phyloP scores from a whole-genome alignment of 805 yeast genomes.

The Monosporozyma solicola region DNA sequence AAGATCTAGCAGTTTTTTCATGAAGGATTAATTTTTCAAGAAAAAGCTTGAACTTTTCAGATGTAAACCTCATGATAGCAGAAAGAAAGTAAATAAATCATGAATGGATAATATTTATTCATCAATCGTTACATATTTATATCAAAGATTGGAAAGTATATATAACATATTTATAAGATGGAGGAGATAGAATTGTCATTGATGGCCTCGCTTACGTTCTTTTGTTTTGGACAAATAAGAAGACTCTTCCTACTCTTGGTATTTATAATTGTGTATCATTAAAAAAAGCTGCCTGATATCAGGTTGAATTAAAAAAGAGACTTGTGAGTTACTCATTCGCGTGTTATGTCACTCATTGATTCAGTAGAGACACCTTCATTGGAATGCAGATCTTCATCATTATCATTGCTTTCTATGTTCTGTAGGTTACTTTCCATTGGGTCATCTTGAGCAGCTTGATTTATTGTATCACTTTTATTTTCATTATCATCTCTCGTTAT shows the following conservation, averaged over 20 bases:
- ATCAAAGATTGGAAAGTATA: neutral
- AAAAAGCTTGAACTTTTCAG: neutral
- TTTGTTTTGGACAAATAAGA: neutral
- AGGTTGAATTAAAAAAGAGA: neutral
- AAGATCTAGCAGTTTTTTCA: neutral
- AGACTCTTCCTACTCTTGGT: neutral
- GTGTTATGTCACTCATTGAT: neutral
- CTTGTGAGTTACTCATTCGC: neutral
- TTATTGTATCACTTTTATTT: neutral
- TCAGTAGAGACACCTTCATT: neutral
- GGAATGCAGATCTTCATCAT: neutral
- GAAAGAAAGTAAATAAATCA: neutral
- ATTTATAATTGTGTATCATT: neutral
- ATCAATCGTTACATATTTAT: neutral
- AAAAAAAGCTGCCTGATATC: neutral
- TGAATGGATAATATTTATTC: neutral
- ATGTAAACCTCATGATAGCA: neutral
- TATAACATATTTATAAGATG: neutral
- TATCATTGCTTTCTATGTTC: neutral
- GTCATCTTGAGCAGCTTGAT: neutral
- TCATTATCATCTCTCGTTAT: neutral
- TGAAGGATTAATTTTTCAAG: neutral
- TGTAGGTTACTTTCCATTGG: neutral
- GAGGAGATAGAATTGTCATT: neutral
- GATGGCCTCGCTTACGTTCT: neutral